Evolutionary conservation across 2,329 filamentous ascomycete genomes (phyloP).

Genomic region (Phialophora tarda): DNA sequence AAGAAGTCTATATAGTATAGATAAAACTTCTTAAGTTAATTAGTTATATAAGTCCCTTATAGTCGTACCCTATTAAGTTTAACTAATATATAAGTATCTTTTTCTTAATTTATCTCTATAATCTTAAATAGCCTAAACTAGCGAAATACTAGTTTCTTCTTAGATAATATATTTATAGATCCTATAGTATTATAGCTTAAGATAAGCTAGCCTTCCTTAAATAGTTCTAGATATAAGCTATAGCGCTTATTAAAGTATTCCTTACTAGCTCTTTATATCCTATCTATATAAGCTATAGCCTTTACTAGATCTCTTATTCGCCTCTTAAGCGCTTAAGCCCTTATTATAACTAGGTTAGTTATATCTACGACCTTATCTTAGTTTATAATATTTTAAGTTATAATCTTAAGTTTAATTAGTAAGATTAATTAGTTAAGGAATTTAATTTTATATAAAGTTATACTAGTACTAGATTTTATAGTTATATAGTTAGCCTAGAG

Average conservation of each 20-base stretch:
- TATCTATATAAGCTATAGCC: not conserved
- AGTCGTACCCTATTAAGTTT: not conserved
- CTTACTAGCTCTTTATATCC: not conserved
- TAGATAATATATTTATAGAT: constrained; percentile 6
- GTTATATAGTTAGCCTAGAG: constrained; percentile 2
- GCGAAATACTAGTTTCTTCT: constrained; percentile 10
- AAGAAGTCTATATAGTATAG: not conserved
- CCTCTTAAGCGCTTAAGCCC: not conserved
- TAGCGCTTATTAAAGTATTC: not conserved
- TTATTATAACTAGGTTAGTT: not conserved
- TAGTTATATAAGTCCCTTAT: not conserved
- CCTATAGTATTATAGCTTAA: constrained; percentile 7
- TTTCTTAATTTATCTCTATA: not conserved
- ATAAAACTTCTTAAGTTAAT: constrained; percentile 4
- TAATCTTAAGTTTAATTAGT: constrained; percentile 1
- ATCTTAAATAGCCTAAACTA: constrained; percentile 9
- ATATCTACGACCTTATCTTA: constrained; percentile 1
- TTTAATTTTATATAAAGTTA: constrained; percentile 1
- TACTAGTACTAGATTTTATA: not conserved
- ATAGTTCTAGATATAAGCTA: constrained; percentile 1
- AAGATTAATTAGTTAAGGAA: constrained; percentile 2
- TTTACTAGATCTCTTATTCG: not conserved
- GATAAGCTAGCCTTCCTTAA: not conserved
- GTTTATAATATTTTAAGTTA: constrained; percentile 5
- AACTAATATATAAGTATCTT: not conserved